Conservation (phyloP, 371 early-diverging fungal species). For the Lichtheimia hyalospora region DNA sequence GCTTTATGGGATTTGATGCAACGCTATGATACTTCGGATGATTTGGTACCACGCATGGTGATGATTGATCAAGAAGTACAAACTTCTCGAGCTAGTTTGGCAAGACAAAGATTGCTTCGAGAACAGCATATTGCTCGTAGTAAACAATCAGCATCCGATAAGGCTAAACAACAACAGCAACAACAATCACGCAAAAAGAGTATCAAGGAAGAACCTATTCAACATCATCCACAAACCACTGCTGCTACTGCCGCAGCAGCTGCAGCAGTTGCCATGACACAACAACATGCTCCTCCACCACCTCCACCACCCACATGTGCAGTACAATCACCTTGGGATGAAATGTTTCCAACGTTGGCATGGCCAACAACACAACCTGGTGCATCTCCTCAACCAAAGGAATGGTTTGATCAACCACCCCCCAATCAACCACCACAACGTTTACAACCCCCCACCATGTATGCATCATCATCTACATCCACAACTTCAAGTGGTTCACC, state of each 20-base stretch:
- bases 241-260: not conserved
- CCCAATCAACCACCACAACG: slow-evolving; percentile 1
- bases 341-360: not conserved
- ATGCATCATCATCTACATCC: slow-evolving; percentile 7
- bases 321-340: not conserved
- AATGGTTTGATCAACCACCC: slow-evolving; percentile 1
- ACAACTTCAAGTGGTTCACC: slow-evolving; percentile 4
- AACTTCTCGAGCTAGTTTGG: slow-evolving; percentile 40
- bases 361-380: not conserved
- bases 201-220: not conserved
- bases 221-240: not conserved
- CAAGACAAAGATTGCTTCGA: slow-evolving; percentile 29
- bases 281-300: not conserved
- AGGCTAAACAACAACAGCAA: slow-evolving; percentile 2
- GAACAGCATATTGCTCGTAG: slow-evolving; percentile 35
- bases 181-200: not conserved
- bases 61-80: slow-evolving; percentile 40
- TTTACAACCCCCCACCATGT: not conserved
- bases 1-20: slow-evolving; percentile 16
- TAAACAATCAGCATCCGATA: slow-evolving; percentile 14
- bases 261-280: not conserved
- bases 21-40: slow-evolving; percentile 4
- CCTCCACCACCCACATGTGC: not conserved
- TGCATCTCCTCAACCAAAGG: not conserved
- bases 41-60: slow-evolving; percentile 19